phyloP scores from a whole-genome alignment of 495 filamentous ascomycete genomes.

The Sabuloglossum arenarium region DNA sequence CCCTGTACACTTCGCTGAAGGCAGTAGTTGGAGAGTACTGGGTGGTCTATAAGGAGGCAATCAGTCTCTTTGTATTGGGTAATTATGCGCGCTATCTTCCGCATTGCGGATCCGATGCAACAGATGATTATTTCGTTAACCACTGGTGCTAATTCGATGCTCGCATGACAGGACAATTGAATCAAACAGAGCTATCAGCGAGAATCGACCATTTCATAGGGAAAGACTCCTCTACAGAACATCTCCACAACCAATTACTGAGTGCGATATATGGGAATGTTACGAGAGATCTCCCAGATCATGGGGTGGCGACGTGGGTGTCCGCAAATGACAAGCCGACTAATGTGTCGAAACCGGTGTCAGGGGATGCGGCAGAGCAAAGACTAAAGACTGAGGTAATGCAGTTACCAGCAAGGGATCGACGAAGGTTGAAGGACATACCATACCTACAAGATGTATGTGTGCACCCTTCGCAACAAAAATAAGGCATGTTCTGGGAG shows the following conservation, averaged over 20 bases:
- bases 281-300: constrained; percentile 71
- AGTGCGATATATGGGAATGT: constrained; percentile 72
- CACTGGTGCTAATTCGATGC: neutral
- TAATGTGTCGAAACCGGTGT: constrained; percentile 53
- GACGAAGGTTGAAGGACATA: constrained; percentile 69
- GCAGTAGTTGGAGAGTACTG: constrained; percentile 64
- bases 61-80: constrained; percentile 68
- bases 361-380: constrained; percentile 78
- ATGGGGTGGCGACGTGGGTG: constrained; percentile 87
- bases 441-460: constrained; percentile 33
- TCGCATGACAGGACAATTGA: constrained; percentile 41
- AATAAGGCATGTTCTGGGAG: neutral
- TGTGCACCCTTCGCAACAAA: constrained; percentile 2
- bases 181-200: constrained; percentile 63
- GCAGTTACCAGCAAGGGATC: constrained; percentile 68
- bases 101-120: neutral
- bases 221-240: constrained; percentile 45
- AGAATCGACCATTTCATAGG: constrained; percentile 54
- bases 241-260: constrained; percentile 82
- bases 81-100: constrained; percentile 12
- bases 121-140: neutral
- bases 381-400: constrained; percentile 85
- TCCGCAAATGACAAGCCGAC: constrained; percentile 89
- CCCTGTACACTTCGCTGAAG: constrained; percentile 73
- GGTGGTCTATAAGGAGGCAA: constrained; percentile 69